These are phyloP conservation scores for Brasenia schreberi DNA, from an alignment of 164 flowering plant genomes.

Conservation along the genomic window DNA sequence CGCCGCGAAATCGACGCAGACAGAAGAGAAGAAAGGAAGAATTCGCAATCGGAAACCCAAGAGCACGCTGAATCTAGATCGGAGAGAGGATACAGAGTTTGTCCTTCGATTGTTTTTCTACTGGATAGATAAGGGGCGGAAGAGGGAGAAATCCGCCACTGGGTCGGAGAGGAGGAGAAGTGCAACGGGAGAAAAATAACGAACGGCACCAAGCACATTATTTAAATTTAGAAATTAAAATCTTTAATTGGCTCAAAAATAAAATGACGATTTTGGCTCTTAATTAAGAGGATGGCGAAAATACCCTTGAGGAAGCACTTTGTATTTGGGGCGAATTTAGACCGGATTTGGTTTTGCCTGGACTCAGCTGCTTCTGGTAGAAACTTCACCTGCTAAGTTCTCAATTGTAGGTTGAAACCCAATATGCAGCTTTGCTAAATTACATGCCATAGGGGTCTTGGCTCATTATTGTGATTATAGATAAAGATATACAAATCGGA, in stretches of 20 bases:
- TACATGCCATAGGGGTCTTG: too few species aligned
- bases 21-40: neutral
- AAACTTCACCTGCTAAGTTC: too few species aligned
- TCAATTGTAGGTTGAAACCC: too few species aligned
- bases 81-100: neutral
- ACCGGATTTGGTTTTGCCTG: too few species aligned
- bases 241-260: too few species aligned
- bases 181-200: neutral
- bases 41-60: neutral
- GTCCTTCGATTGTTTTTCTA: neutral
- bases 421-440: too few species aligned
- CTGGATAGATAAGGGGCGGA: neutral
- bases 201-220: too few species aligned
- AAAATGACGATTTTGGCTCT: neutral
- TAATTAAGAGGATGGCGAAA: neutral
- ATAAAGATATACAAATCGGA: too few species aligned
- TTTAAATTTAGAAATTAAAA: too few species aligned
- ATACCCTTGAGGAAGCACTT: neutral
- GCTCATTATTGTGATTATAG: too few species aligned
- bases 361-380: too few species aligned
- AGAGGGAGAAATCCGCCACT: neutral
- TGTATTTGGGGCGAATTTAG: neutral
- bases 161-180: neutral
- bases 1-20: neutral
- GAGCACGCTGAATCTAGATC: neutral